Evolutionary conservation across 2,329 filamentous ascomycete genomes (phyloP).

Genomic region (Diaporthe capsici): DNA sequence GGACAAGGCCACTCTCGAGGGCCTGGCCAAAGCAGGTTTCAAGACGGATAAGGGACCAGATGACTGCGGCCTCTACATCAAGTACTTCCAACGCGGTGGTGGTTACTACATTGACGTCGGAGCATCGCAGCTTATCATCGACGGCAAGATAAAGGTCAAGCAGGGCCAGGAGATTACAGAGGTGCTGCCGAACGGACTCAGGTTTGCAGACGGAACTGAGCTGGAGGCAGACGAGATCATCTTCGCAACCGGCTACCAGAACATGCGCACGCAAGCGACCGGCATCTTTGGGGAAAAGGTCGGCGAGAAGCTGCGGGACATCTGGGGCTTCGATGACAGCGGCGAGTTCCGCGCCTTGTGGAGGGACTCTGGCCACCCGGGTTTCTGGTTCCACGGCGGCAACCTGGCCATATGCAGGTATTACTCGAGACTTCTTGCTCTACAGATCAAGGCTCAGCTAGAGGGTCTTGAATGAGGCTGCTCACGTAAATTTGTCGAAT

Average conservation of each 20-base stretch:
- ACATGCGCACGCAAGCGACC: conserved; percentile 76
- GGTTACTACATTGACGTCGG: conserved; percentile 82
- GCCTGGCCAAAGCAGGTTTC: conserved; percentile 71
- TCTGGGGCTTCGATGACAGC: conserved; percentile 73
- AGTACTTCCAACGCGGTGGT: conserved; percentile 76
- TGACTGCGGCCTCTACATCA: conserved; percentile 69
- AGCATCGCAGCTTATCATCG: conserved; percentile 71
- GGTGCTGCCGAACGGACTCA: conserved; percentile 61
- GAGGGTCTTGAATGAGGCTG: conserved; percentile 45
- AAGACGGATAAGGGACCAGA: conserved; percentile 70
- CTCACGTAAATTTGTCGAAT: no score
- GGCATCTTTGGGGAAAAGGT: conserved; percentile 73
- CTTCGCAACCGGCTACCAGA: conserved; percentile 75
- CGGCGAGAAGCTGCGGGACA: conserved; percentile 69
- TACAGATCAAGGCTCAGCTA: conserved; percentile 65
- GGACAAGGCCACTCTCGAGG: conserved; percentile 57
- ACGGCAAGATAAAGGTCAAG: conserved; percentile 75
- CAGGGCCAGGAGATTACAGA: conserved; percentile 68
- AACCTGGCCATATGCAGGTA: conserved; percentile 74
- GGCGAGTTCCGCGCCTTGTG: conserved; percentile 71
- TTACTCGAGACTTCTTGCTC: conserved; percentile 67
- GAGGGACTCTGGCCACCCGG: conserved; percentile 72
- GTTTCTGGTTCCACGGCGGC: conserved; percentile 77
- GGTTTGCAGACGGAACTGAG: conserved; percentile 67
- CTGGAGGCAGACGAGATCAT: conserved; percentile 75